Evolutionary conservation across 495 filamentous ascomycete species (phyloP), one percentile per base, ranked within the genome.

Genomic region (Aspergillus avenaceus): DNA sequence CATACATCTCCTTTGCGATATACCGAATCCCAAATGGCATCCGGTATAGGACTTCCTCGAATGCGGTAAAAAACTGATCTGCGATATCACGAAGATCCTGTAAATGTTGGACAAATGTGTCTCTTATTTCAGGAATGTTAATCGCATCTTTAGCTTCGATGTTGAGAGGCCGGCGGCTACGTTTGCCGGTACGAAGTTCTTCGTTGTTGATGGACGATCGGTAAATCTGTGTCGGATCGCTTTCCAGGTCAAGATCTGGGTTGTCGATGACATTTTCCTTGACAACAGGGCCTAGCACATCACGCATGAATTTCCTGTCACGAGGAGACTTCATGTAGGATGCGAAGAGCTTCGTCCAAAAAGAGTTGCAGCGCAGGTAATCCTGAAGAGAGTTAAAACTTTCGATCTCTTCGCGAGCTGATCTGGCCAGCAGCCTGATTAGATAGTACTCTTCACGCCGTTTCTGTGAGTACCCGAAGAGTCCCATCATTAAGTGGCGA

Each of bases 391-490:
- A 82, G 12, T 66, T 70, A 54, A 84, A 87, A 25, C 76, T 76
- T 25, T 95, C 87, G 6, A 97, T 81, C 56, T 96, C 91, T 63
- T 97, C 91, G 52, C 85, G 84, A 44, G 91, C 85, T 2, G 91
- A 90, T 52, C 85, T 78, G 11, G 82, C 77, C 42, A 99, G 84
- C 21, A 97, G 78, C 68, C 92, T 97, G 46, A 99, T 76, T 8
- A 99, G 78, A 62, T 97, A 96, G 64, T 97, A 99, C 56, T 99
- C 93, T 58, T 99, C 93, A 58, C 93, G 78, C 55, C 90, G 78
- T 71, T 97, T 99, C 62, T 97, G 95, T 2, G 93, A 92, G 60
- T 97, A 96, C 8, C 93, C 93, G 57, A 97, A 99, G 19, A 97
- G 78, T 5, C 91, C 88, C 91, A 99, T 96, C 73, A 95, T 91